Evolutionary conservation across 805 yeast genomes (phyloP), one percentile per base, ranked within the genome.

Genomic region (Spencermartinsiella europaea): DNA sequence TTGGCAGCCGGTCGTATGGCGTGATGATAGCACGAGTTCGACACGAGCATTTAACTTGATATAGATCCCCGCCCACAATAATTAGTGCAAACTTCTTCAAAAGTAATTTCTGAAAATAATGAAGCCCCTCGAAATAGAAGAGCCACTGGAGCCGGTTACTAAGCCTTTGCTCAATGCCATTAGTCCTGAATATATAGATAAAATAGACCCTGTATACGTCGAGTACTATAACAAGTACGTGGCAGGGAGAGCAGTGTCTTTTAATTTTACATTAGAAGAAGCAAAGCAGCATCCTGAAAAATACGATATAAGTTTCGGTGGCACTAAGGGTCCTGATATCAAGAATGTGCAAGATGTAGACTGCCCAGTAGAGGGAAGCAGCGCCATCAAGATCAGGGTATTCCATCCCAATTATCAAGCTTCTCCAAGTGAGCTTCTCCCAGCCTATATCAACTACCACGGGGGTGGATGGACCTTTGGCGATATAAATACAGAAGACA

Each of bases 381-480:
- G 33, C 33, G 33, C 33, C 33, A 44, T 38, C 25, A 38, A 21
- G 3, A 33, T 44, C 17, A n/a, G 47, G 28, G 41, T 44, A 10
- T 44, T 38, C 17, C 14, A 42, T n/a, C 47, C 47, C 16, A 25
- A 15, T 12, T 5, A 8, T 4, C 14, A n/a, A 14, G 33, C 35
- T 14, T 12, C 33, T 10, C 35, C 27, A 5, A 44, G 12, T 14
- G 28, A 17, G 4, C 16, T 16, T 4, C 19, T 27, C 5, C 44
- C 47, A 3, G 47, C 34, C 14, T 44, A 44, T 35, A 15, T 44
- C 27, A 44, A 44, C 21, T 44, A n/a, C 21, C 47, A 44, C 21
- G 47, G 47, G 16, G 47, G 47, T 3, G 47, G 47, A 2, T 44
- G 47, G 47, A 38, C 47, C 3, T 38, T 44, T 25, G 47, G 47